These are phyloP conservation scores for Puccinia triticina DNA, from an alignment of 1,284 basidiomycete species.

Conservation along the genomic window DNA sequence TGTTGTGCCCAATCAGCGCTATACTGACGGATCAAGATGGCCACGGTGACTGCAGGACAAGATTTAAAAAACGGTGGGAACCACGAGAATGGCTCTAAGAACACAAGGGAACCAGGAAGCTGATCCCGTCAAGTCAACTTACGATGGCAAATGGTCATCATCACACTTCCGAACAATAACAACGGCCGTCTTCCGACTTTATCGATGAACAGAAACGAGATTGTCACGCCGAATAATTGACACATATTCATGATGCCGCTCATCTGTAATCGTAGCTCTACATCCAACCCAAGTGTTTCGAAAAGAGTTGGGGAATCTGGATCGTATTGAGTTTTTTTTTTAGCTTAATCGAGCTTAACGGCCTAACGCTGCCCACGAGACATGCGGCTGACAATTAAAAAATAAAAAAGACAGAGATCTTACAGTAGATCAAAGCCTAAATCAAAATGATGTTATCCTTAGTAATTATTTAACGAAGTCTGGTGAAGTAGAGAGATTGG, in stretches of 20 bases:
- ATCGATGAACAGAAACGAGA: conserved; percentile 54
- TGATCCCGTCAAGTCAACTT: neutral
- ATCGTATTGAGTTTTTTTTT: neutral
- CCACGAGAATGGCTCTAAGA: neutral
- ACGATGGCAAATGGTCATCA: conserved; percentile 46
- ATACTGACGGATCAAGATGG: conserved; percentile 44
- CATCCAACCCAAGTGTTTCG: conserved; percentile 53
- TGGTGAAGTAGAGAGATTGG: neutral
- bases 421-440: conserved; percentile 50
- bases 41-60: conserved; percentile 42
- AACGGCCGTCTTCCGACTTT: conserved; percentile 53
- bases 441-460: neutral
- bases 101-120: neutral
- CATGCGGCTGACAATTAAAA: neutral
- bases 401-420: neutral
- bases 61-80: neutral
- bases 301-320: conserved; percentile 56
- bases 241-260: conserved; percentile 53
- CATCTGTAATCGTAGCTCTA: conserved; percentile 52
- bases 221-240: conserved; percentile 53
- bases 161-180: conserved; percentile 50
- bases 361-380: neutral
- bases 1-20: conserved; percentile 51
- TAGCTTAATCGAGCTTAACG: neutral
- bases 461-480: neutral